phyloP scores from a whole-genome alignment of 148 eudicot species.

The Polygonum maritimum region DNA sequence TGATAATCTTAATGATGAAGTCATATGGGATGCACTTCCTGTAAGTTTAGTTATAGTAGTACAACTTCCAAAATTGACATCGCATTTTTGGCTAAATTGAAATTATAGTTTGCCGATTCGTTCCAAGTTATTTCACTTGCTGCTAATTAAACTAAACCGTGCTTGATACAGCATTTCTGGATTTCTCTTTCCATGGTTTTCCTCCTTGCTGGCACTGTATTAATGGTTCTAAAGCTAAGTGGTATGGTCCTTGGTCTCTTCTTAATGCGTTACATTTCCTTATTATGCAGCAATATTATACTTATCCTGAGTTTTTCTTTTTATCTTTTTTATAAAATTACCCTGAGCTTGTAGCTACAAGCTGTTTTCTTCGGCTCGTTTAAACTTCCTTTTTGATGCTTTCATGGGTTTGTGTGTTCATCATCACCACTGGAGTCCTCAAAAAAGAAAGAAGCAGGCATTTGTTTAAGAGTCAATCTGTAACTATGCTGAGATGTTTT shows the following conservation, averaged over 20 bases:
- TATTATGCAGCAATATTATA: not conserved
- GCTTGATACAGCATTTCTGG: constrained; percentile 58
- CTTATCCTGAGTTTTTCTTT: not conserved
- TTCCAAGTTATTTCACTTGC: not conserved
- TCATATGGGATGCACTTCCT: constrained; percentile 96
- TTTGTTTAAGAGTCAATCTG: not conserved
- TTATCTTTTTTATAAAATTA: not conserved
- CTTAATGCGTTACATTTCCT: not conserved
- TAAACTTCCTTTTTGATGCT: not conserved
- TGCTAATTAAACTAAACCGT: not conserved
- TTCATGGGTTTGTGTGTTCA: not conserved
- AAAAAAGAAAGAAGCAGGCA: no score
- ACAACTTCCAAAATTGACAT: not conserved
- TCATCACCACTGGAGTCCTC: no score
- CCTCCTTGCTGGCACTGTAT: constrained; percentile 60
- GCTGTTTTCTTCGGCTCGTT: not conserved
- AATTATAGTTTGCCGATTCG: not conserved
- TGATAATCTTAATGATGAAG: constrained; percentile 82
- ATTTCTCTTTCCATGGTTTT: constrained; percentile 80
- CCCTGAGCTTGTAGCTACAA: not conserved
- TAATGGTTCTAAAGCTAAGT: constrained; percentile 56
- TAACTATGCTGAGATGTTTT: not conserved
- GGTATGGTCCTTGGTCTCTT: constrained; percentile 27
- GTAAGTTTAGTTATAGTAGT: constrained; percentile 33
- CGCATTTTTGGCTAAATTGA: not conserved